A percentile compares a stretch with the other conserved stretches of the same genome.
Conservation (phyloP, 78 protist genomes). For the Tieghemostelium lacteum region DNA sequence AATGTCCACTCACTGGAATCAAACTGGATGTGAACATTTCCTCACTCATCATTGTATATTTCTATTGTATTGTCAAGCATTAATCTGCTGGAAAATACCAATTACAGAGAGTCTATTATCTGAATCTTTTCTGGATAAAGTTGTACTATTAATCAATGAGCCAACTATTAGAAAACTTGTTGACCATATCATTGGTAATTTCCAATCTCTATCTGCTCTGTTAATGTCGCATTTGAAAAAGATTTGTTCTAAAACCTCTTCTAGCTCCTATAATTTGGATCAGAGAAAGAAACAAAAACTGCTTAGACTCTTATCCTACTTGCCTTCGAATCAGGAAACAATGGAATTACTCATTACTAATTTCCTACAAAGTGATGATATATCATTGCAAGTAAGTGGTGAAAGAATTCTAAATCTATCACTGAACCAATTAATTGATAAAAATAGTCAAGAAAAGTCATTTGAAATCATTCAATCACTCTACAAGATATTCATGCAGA, state of each 20-base stretch:
- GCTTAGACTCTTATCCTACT: constrained; percentile 45
- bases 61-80: constrained; percentile 41
- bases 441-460: constrained; percentile 1
- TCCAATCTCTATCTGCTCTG: too few species aligned
- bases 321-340: constrained; percentile 35
- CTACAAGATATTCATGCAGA: constrained; percentile 50
- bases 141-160: constrained; percentile 59
- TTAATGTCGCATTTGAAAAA: constrained; percentile 23
- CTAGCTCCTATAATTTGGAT: constrained; percentile 28
- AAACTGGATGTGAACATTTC: constrained; percentile 57
- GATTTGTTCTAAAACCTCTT: constrained; percentile 12
- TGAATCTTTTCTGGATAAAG: constrained; percentile 43
- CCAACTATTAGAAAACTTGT: constrained; percentile 17
- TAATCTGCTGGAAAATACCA: constrained; percentile 6
- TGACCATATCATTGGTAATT: constrained; percentile 1
- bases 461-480: constrained; percentile 41
- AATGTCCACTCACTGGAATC: constrained; percentile 2
- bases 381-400: constrained; percentile 44
- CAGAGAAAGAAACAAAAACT: constrained; percentile 45
- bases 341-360: constrained; percentile 29
- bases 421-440: constrained; percentile 27
- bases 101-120: neutral
- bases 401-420: constrained; percentile 47
- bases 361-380: constrained; percentile 73
- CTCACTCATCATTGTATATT: constrained; percentile 61